Evolutionary conservation across 2,329 filamentous ascomycete species (phyloP).

Genomic region (Diaporthe capsici): DNA sequence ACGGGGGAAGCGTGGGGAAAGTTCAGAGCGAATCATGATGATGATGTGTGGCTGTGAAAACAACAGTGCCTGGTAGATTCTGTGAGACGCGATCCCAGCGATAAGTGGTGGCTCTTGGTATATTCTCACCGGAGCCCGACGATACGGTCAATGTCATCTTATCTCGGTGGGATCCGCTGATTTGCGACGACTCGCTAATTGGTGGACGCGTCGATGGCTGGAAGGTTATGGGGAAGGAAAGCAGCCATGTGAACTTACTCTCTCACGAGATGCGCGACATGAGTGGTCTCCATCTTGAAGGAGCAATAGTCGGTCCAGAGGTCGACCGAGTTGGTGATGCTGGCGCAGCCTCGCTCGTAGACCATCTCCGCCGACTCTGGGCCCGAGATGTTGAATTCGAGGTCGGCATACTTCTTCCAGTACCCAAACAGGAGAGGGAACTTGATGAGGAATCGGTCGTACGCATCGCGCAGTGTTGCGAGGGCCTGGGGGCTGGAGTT

Average conservation of each 20-base stretch:
- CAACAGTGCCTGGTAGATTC: conserved; percentile 74
- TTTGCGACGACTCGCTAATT: conserved; percentile 55
- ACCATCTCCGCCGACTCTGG: conserved; percentile 98
- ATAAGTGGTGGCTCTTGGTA: conserved; percentile 71
- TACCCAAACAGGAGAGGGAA: conserved; percentile 97
- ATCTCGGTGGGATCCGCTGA: conserved; percentile 54
- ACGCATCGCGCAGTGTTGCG: conserved; percentile 86
- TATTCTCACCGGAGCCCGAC: conserved; percentile 75
- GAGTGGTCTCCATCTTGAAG: conserved; percentile 98
- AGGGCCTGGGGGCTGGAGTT: conserved; percentile 97
- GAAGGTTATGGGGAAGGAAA: conserved; percentile 75
- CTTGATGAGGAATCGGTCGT: conserved; percentile 93
- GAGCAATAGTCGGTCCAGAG: conserved; percentile 97
- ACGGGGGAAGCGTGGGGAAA: conserved; percentile 57
- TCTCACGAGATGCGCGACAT: conserved; percentile 95
- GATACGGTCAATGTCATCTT: conserved; percentile 46
- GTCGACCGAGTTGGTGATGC: conserved; percentile 93
- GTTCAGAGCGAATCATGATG: conserved; percentile 54
- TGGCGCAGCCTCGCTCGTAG: conserved; percentile 94
- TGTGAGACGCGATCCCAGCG: conserved; percentile 76
- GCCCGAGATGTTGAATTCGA: conserved; percentile 96
- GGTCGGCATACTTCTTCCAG: conserved; percentile 99
- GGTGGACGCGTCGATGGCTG: conserved; percentile 45
- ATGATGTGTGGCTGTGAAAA: conserved; percentile 50
- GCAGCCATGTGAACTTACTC: conserved; percentile 89